These are phyloP conservation scores for Parastagonospora nodorum DNA, from an alignment of 2,329 filamentous ascomycete genomes.

Conservation along the genomic window DNA sequence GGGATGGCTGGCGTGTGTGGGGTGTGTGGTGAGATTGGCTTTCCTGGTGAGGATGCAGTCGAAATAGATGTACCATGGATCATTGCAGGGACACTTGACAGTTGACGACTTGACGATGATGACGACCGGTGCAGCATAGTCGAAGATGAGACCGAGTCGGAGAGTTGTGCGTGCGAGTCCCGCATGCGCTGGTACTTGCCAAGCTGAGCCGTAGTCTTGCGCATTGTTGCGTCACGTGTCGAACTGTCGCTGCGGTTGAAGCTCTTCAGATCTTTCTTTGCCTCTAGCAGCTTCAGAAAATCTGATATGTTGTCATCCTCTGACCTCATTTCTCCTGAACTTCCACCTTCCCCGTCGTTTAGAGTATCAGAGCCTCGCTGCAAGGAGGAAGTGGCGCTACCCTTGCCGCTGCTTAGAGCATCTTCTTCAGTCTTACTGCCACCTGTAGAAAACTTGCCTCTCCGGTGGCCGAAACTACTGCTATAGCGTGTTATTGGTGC, in stretches of 20 bases:
- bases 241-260: slow-evolving; percentile 69
- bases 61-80: slow-evolving; percentile 73
- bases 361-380: slow-evolving; percentile 80
- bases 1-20: slow-evolving; percentile 93
- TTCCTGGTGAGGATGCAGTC: slow-evolving; percentile 83
- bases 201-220: slow-evolving; percentile 77
- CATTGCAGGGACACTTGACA: slow-evolving; percentile 67
- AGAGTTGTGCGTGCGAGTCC: slow-evolving; percentile 85
- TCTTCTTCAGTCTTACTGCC: slow-evolving; percentile 74
- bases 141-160: slow-evolving; percentile 92
- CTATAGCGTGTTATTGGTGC: slow-evolving; percentile 82
- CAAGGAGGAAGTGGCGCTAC: slow-evolving; percentile 71
- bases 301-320: slow-evolving; percentile 94
- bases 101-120: slow-evolving; percentile 75
- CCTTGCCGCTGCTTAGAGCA: slow-evolving; percentile 78
- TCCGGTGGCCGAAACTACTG: slow-evolving; percentile 90
- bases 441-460: slow-evolving; percentile 76
- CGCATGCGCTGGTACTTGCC: slow-evolving; percentile 86
- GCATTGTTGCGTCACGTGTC: slow-evolving; percentile 69
- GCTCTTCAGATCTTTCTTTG: slow-evolving; percentile 82
- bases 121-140: slow-evolving; percentile 82
- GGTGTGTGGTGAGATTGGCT: slow-evolving; percentile 86
- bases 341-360: slow-evolving; percentile 69
- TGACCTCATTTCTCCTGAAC: slow-evolving; percentile 69
- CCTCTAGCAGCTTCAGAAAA: slow-evolving; percentile 87